Evolutionary conservation across 176 grass and related monocot species (phyloP), one percentile per base, ranked within the genome.

Genomic region (Alloteropsis semialata): DNA sequence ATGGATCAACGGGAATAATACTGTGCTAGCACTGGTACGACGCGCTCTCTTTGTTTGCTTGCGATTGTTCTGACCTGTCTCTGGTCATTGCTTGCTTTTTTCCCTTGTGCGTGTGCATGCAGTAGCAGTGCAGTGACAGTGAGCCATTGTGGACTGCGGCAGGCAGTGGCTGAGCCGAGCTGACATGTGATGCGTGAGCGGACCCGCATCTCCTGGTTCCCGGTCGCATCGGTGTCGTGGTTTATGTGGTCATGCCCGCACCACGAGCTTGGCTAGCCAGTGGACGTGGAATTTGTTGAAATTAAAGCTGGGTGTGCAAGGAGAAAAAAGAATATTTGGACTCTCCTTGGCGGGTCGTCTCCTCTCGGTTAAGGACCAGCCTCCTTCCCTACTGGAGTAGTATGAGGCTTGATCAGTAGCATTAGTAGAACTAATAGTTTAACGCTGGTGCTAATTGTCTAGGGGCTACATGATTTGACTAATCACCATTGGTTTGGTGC

Each of bases 391-490:
- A 46, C 2, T 3, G 13, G 4, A n/a, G n/a, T n/a, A n/a, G 27
- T 49, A 0, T n/a, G n/a, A n/a, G n/a, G 53, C 38, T 70, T 62
- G 25, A 36, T 36, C 5, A 36, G n/a, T n/a, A n/a, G n/a, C n/a
- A 18, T 58, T 42, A 16, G 6, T 5, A n/a, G 10, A n/a, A 3
- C 34, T 5, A 8, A 10, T 80, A 28, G 44, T 27, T 69, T 49
- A 59, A 12, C 21, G 7, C 44, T 18, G 11, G 19, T 8, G 11
- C 51, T 69, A 62, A 89, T 62, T 62, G 65, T 30, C 56, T 72
- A 72, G 42, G 16, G 63, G 66, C 79, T 66, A 49, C 72, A 78
- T 21, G 73, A 74, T 82, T 86, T 86, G 84, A 90, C 84, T 83
- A 86, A 82, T 82, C 66, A 17, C 62, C 63, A 38, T 17, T 49